Base-by-base conservation (phyloP, 1,284 basidiomycete species). In the Veloboletus limbatus region DNA sequence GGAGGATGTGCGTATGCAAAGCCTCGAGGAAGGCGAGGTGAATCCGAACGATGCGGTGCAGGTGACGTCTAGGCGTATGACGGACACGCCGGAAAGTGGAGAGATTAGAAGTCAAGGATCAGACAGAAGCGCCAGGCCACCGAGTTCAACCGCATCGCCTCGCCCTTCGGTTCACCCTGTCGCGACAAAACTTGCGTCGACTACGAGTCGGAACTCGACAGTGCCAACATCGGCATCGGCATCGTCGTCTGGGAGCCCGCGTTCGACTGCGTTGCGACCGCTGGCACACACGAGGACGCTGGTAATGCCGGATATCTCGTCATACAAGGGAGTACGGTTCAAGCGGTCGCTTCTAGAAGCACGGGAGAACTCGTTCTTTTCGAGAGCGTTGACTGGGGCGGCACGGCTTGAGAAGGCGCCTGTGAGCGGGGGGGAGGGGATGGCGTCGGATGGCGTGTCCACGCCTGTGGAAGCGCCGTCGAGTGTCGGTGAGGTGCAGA, bases 281-380 rank as follows among this genome's bases (percentile, higher is more conserved):
- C 18, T 44, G 4, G 21, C n/a, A 9, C 26, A 31, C 9, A 1
- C 35, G 17, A 22, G 48, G 11, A 20, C 26, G 28, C 4, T 63
- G 6, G 34, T 38, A 2, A 57, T 65, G 33, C 59, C 62, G 8
- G 55, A 63, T 22, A 50, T 60, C n/a, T 61, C 60, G 7, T 51
- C 16, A 20, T 63, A 59, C 40, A 50, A 49, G 34, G 42, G 55
- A 1, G 28, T 61, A 2, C 51, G 56, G 32, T 60, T 59, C 30
- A 65, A 42, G 28, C 51, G 60, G 3, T 26, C 49, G 3, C 20
- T 32, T n/a, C 39, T 21, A 0, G 49, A 46, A 13, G 28, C 26
- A 21, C 22, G 51, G 14, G 53, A 54, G 6, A 65, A 63, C 13
- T 4, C 56, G 10, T 60, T 60, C 48, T 60, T 63, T 31, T 60